Evolutionary conservation across 2,329 filamentous ascomycete genomes (phyloP), one percentile per base, ranked within the genome.

Genomic region (Cercospora beticola): DNA sequence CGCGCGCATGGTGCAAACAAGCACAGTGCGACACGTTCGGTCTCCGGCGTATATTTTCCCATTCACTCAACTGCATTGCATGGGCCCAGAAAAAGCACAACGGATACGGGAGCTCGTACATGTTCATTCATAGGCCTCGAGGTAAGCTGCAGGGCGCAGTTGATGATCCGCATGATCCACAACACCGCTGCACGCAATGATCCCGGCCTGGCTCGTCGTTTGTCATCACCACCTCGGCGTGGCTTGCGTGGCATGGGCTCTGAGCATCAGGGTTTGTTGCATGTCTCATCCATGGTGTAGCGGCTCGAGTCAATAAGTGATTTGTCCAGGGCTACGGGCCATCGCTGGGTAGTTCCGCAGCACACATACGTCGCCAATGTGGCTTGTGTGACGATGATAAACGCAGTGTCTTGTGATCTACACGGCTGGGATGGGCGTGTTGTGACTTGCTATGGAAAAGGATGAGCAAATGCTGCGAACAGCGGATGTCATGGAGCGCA

Each of bases 111-210:
- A 23, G 58, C 31, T 62, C 31, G 65, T 56, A 56, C 28, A 28
- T 59, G 54, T 40, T 46, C 59, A 62, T 30, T 49, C 36, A 18
- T n/a, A 52, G 60, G 59, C 23, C 40, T n/a, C 14, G 59, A 57
- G 36, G 65, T 52, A 36, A 64, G 60, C 54, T 67, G 65, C 65
- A 63, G 65, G 62, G 23, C 40, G 31, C 21, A 64, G 30, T 30
- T 57, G 30, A 61, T 40, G 66, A 65, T 64, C 64, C 56, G 66
- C 66, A 62, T 54, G 62, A 64, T 56, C 49, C 46, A 36, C 66
- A 54, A 63, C 30, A 46, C 52, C 36, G 43, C 62, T 68, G 66
- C 68, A 70, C 68, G 68, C 67, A 67, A 70, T 67, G 60, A 70
- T 70, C 63, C 68, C 28, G 58, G 66, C 46, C 49, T 10, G 36